Conservation (phyloP, 148 eudicot species). For the Cornus florida region DNA sequence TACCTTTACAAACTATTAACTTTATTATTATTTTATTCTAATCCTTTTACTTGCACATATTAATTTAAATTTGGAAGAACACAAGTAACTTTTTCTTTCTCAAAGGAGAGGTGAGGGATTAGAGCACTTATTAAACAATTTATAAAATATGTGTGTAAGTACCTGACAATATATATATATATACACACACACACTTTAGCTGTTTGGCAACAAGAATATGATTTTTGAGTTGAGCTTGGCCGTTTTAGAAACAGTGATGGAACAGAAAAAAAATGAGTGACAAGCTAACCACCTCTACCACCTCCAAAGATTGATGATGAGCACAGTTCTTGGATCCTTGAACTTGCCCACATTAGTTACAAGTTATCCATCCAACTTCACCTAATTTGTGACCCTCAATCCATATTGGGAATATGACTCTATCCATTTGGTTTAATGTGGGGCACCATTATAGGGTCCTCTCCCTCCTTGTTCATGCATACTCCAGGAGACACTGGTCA, state of each 20-base stretch:
- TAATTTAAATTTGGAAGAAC: no score
- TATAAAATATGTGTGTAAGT: no score
- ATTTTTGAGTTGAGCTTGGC: neutral
- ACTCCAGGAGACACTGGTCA: conserved; percentile 31
- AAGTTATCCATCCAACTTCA: conserved; percentile 4
- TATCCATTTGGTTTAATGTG: conserved; percentile 14
- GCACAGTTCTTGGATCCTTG: conserved; percentile 20
- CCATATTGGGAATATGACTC: conserved; percentile 19
- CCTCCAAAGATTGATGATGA: conserved; percentile 5
- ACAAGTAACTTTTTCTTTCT: no score
- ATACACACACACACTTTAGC: no score
- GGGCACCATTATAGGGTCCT: neutral
- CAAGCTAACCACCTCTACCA: conserved; percentile 5
- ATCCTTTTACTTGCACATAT: no score
- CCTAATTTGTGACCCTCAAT: conserved; percentile 19
- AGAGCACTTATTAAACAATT: no score
- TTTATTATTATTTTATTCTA: no score
- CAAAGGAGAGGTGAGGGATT: no score
- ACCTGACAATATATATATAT: no score
- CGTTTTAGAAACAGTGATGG: neutral
- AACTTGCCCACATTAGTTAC: conserved; percentile 35
- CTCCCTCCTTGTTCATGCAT: conserved; percentile 22
- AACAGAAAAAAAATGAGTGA: neutral
- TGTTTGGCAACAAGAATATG: no score
- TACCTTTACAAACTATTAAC: no score